Base-by-base conservation (phyloP, 2,329 filamentous ascomycete species). In the Orbilia oligospora region DNA sequence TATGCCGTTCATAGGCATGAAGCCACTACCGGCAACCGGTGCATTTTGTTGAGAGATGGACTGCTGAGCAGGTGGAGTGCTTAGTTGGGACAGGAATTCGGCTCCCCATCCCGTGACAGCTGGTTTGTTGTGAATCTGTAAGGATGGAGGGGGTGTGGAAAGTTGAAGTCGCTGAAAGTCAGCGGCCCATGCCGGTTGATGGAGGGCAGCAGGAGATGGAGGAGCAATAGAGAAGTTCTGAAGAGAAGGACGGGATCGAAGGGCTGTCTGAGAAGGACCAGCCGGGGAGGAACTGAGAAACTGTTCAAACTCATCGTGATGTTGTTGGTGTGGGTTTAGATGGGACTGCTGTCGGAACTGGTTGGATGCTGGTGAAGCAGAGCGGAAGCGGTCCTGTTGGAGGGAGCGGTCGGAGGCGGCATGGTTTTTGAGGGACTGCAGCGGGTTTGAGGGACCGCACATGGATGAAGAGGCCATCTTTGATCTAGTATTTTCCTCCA, bases 381-480 rank as follows among this genome's bases (percentile, higher is more conserved):
- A 85, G 41, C 87, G 84, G 56, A 92, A 82, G 65, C 91, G 90
- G 84, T 94, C 92, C 84, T 93, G 92, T 83, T 94, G 91, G 61
- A 92, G 86, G 9, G 90, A 90, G 69, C 91, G 87, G 83, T 94
- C 91, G 80, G 89, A 87, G 61, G 90, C 87, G 10, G 89, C 86
- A 84, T 93, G 91, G 82, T 91, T 90, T 82, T 91, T 88, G 83
- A 94, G 89, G 82, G 88, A 91, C 84, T 93, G 92, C 66, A 93
- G 88, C 80, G 91, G 88, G 84, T 92, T 93, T 12, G 92, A 92
- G 18, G 92, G 91, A 76, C 92, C 91, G 83, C 92, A 94, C 71
- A 92, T 79, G 9, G 76, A 79, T 8, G 70, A 78, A 30, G 80
- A 81, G 6, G 81, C 73, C 80, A 81, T 30, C 27, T 30, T n/a